Evolutionary conservation across 108 stramenopile genomes (phyloP).

Genomic region (Fistulifera pelliculosa): DNA sequence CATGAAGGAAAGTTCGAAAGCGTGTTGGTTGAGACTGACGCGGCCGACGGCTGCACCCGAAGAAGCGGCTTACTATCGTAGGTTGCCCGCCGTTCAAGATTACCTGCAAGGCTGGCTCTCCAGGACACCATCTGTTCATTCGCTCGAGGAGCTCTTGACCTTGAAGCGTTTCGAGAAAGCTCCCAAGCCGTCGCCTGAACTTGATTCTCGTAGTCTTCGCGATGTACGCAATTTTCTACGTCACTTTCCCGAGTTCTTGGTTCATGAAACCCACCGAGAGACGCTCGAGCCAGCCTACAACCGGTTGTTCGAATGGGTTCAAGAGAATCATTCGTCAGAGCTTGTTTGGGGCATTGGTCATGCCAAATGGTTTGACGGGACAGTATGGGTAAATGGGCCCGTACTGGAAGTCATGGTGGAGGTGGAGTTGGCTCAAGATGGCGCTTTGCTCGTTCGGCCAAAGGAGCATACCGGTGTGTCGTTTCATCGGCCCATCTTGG

Average conservation of each 20-base stretch:
- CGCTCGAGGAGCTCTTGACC: constrained; percentile 16
- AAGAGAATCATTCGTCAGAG: constrained; percentile 21
- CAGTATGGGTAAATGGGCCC: constrained; percentile 28
- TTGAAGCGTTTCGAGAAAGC: constrained; percentile 12
- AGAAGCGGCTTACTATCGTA: constrained; percentile 2
- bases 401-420: constrained; percentile 48
- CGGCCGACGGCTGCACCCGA: constrained; percentile 18
- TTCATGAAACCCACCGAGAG: constrained; percentile 18
- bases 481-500: constrained; percentile 36
- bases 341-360: constrained; percentile 50
- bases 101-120: constrained; percentile 20
- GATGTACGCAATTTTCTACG: constrained; percentile 18
- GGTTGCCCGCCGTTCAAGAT: constrained; percentile 5
- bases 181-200: constrained; percentile 2
- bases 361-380: constrained; percentile 14
- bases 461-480: constrained; percentile 45
- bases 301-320: constrained; percentile 45
- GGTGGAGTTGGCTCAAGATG: constrained; percentile 48
- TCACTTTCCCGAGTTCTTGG: constrained; percentile 3
- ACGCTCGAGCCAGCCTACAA: constrained; percentile 47
- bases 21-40: constrained; percentile 47
- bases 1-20: not conserved
- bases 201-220: not conserved
- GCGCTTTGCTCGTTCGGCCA: constrained; percentile 49
- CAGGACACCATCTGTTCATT: not conserved